Base-by-base conservation (phyloP, 2,329 filamentous ascomycete species). In the Hymenoscyphus scutula region DNA sequence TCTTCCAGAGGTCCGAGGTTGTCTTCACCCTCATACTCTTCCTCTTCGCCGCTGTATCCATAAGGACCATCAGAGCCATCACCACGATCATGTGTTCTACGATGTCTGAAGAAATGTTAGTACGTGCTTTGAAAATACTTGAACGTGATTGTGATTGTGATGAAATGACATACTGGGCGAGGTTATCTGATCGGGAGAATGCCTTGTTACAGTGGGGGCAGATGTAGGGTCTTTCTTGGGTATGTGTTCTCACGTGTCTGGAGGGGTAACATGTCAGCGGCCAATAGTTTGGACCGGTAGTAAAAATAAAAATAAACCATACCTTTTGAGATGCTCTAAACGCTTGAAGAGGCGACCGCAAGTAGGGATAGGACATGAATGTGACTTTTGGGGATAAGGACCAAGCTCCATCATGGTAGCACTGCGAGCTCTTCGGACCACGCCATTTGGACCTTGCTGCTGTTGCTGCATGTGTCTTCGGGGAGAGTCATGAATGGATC, bases 161-260 rank as follows among this genome's bases (percentile, higher is more conserved):
- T 61, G 53, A 62, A 62, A 64, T 53, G 71, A 75, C 85, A 79
- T 92, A 96, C 90, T 99, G 95, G 77, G 95, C 95, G 79, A 99
- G 89, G 77, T 99, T 99, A 81, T 99, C 95, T 74, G 94, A 98
- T 79, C 95, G 85, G 64, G 95, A 98, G 78, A 99, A 99, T 69
- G 94, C 94, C 83, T 98, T 98, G 84, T 91, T 97, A 86, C 95
- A 99, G 78, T 96, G 89, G 71, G 91, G 90, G 85, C 95, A 99
- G 75, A 96, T 89, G 79, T 99, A 99, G 71, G 95, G 95, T 80
- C 94, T 91, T 83, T 99, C 95, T 83, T 99, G 95, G 62, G 95
- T 99, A 83, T 99, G 95, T 74, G 95, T 99, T 80, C 95, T 91
- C 77, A 99, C 95, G 81, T 99, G 95, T 84, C 93, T 96, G 84